Evolutionary conservation across 306 rosid species (phyloP), one percentile per base, ranked within the genome.

Genomic region (Begonia fuchsioides): DNA sequence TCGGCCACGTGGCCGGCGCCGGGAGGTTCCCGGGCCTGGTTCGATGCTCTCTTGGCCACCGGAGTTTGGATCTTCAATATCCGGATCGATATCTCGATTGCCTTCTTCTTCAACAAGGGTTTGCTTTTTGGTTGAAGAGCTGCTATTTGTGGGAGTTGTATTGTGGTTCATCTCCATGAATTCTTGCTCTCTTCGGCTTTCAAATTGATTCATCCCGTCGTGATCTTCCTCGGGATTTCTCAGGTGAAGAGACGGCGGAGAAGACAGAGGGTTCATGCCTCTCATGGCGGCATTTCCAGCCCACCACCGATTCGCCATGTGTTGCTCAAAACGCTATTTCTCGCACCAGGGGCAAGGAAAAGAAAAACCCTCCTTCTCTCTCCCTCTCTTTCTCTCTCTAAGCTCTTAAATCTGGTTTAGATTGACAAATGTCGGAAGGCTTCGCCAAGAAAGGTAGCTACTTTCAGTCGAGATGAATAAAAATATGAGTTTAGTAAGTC

Each of bases 291-390:
- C 77, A 69, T 71, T 83, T 45, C 74, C 93, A 26, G 71, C 67
- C 95, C 97, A 75, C 97, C 95, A 90, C 3, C 81, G 67, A 69
- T 72, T 78, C 54, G 95, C 71, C 97, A 81, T 79, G 32, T 46
- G 39, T 56, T 18, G 11, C 62, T 0, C 11, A 26, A 26, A 26
- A 26, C 35, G 4, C 35, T 26, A 2, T 8, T 26, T 26, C 3
- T 26, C 5, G 35, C 5, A 26, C 35, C 35, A 26, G 35, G 7
- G 7, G 35, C 35, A 26, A 26, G 2, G 35, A 8, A 26, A 8
- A 26, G 7, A 8, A 26, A 26, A 26, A 26, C 35, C 35, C 35
- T 26, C 7, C 35, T 26, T 19, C 32, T 20, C 32, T 20, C 32
- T 20, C 32, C 6, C 32, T 20, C 32, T 20, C 32, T 20, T 7